Evolutionary conservation across 2,329 filamentous ascomycete species (phyloP).

Genomic region (Fusarium nematophilum): DNA sequence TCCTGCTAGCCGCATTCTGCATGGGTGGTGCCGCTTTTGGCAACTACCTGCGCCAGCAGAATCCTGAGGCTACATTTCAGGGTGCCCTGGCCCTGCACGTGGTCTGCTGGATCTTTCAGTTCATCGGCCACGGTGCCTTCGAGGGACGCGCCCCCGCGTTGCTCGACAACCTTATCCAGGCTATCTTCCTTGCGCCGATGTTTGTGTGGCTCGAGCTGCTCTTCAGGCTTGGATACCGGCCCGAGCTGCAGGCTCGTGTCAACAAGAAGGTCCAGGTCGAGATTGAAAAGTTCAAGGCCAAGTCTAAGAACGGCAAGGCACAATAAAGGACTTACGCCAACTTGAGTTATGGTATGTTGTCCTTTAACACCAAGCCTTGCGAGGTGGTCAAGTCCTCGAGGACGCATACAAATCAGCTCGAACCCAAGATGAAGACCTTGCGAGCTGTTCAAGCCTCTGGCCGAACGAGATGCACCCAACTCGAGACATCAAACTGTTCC

Average conservation of each 20-base stretch:
- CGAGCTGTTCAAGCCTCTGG: not conserved
- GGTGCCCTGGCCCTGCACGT: constrained; percentile 75
- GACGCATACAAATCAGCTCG: not conserved
- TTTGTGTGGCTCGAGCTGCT: constrained; percentile 97
- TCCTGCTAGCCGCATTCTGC: constrained; percentile 79
- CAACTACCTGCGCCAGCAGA: constrained; percentile 77
- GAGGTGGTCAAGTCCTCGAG: constrained; percentile 2
- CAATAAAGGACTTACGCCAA: constrained; percentile 51
- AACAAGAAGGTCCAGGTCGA: constrained; percentile 81
- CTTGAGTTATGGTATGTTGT: not conserved
- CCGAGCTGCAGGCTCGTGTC: constrained; percentile 84
- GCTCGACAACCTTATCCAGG: constrained; percentile 91
- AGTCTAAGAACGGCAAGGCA: constrained; percentile 66
- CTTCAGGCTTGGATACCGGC: constrained; percentile 90
- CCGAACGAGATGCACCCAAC: not conserved
- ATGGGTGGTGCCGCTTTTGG: constrained; percentile 78
- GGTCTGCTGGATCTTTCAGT: constrained; percentile 87
- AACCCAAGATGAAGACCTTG: constrained; percentile 8
- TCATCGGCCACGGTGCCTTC: constrained; percentile 89
- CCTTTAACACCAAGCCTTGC: constrained; percentile 6
- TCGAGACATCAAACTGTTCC: not conserved
- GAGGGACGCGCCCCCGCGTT: constrained; percentile 90
- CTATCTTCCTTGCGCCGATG: constrained; percentile 90
- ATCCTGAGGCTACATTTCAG: constrained; percentile 62
- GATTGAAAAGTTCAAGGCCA: constrained; percentile 77